These are phyloP conservation scores for Rhizopus sp. DNA, from an alignment of 371 early-diverging fungal genomes.

Conservation along the genomic window DNA sequence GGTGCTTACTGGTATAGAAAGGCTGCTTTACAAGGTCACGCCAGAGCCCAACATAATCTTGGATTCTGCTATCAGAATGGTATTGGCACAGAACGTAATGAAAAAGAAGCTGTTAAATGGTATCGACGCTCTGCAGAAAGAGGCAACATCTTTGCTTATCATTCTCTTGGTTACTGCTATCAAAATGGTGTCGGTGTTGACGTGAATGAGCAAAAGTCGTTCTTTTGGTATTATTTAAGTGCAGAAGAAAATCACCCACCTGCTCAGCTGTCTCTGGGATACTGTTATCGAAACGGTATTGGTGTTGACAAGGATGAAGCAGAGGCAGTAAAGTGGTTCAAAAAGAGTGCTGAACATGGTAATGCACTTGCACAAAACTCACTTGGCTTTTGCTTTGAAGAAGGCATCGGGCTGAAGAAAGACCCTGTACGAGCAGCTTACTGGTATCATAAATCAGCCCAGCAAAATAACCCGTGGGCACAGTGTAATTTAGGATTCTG, in stretches of 20 bases:
- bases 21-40: constrained; percentile 79
- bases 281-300: constrained; percentile 76
- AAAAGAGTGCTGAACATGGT: constrained; percentile 63
- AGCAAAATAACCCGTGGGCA: constrained; percentile 84
- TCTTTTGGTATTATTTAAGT: constrained; percentile 70
- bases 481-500: constrained; percentile 86
- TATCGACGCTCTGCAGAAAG: constrained; percentile 71
- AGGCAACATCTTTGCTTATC: constrained; percentile 77
- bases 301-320: constrained; percentile 65
- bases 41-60: constrained; percentile 84
- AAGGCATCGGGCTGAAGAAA: constrained; percentile 69
- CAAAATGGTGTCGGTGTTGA: constrained; percentile 84
- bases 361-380: constrained; percentile 80
- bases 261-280: constrained; percentile 78
- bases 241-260: constrained; percentile 70
- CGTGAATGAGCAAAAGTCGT: constrained; percentile 64
- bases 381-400: constrained; percentile 82
- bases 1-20: constrained; percentile 79
- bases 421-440: constrained; percentile 70
- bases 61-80: constrained; percentile 87
- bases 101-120: constrained; percentile 69
- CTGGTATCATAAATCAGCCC: constrained; percentile 81
- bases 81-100: constrained; percentile 66
- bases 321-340: constrained; percentile 70
- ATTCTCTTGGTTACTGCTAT: constrained; percentile 88